Conservation (phyloP, 1,284 basidiomycete genomes). For the Rhizoctonia solani region DNA sequence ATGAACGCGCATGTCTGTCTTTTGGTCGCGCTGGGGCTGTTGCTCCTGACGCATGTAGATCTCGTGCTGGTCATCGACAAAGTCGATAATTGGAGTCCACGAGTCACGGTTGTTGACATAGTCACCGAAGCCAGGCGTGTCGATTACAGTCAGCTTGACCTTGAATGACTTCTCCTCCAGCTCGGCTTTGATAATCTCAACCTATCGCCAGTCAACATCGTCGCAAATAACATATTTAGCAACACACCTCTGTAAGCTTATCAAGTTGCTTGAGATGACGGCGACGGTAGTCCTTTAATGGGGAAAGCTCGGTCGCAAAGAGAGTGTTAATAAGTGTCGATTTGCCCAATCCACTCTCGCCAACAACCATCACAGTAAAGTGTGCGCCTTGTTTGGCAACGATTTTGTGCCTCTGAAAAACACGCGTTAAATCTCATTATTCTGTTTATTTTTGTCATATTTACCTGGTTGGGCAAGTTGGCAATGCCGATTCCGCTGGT, state of each 20-base stretch:
- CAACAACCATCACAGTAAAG: constrained; percentile 99
- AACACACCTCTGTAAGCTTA: constrained; percentile 87
- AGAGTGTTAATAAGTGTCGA: constrained; percentile 98
- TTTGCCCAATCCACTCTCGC: constrained; percentile 94
- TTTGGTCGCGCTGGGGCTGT: constrained; percentile 90
- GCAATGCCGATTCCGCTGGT: constrained; percentile 81
- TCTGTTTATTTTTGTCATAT: constrained; percentile 41
- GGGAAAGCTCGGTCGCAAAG: constrained; percentile 96
- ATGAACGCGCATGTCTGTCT: constrained; percentile 95
- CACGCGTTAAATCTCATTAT: neutral
- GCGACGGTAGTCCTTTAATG: constrained; percentile 86
- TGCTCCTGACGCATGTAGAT: constrained; percentile 99
- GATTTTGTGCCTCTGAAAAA: constrained; percentile 90
- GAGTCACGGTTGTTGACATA: constrained; percentile 99
- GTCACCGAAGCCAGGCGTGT: constrained; percentile 98
- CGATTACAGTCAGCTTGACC: constrained; percentile 98
- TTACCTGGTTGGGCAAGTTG: constrained; percentile 96
- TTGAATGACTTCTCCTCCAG: constrained; percentile 99
- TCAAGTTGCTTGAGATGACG: constrained; percentile 97
- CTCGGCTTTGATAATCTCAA: constrained; percentile 95
- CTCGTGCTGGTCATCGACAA: constrained; percentile 99
- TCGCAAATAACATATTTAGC: neutral
- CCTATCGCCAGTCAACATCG: constrained; percentile 43
- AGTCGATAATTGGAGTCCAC: constrained; percentile 98
- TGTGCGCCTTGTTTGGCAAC: constrained; percentile 96